Evolutionary conservation across 805 yeast genomes (phyloP).

Genomic region (Kluyveromyces aestuarii): DNA sequence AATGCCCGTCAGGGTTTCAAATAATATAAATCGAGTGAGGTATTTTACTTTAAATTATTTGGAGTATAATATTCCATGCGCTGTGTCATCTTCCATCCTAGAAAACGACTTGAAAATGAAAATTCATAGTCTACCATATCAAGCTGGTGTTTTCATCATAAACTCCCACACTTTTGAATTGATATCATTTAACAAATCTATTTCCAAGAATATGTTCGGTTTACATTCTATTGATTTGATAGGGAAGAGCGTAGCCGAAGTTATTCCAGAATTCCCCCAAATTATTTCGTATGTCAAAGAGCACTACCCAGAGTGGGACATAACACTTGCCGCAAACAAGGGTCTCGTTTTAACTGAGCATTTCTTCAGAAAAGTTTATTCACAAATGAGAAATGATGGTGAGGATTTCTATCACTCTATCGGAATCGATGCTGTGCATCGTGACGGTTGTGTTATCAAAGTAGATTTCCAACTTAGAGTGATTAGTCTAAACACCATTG

Average conservation of each 20-base stretch:
- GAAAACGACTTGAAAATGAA: slow-evolving; percentile 45
- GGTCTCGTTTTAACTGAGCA: slow-evolving; percentile 90
- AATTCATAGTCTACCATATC: slow-evolving; percentile 71
- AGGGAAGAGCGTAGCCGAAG: slow-evolving; percentile 41
- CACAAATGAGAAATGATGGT: slow-evolving; percentile 34
- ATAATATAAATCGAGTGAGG: slow-evolving; percentile 45
- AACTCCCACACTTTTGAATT: slow-evolving; percentile 42
- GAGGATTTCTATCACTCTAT: slow-evolving; percentile 51
- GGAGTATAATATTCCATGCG: slow-evolving; percentile 56
- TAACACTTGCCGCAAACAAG: slow-evolving; percentile 30
- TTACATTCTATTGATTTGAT: slow-evolving; percentile 36
- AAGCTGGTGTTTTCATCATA: slow-evolving; percentile 76
- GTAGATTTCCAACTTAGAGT: slow-evolving; percentile 80
- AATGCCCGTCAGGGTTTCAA: slow-evolving; percentile 31
- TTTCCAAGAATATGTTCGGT: slow-evolving; percentile 74
- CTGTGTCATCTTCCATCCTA: slow-evolving; percentile 53
- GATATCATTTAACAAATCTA: slow-evolving; percentile 70
- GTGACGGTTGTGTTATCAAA: slow-evolving; percentile 55
- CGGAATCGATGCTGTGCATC: slow-evolving; percentile 61
- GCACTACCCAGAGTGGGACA: slow-evolving; percentile 33
- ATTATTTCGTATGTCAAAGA: slow-evolving; percentile 24
- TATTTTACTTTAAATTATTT: slow-evolving; percentile 51
- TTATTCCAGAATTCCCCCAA: slow-evolving; percentile 55
- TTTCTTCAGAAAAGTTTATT: slow-evolving; percentile 64
- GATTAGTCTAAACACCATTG: slow-evolving; percentile 44